These are phyloP conservation scores for Eucalyptus shirleyi DNA, from an alignment of 345 rosid species.

Conservation along the genomic window DNA sequence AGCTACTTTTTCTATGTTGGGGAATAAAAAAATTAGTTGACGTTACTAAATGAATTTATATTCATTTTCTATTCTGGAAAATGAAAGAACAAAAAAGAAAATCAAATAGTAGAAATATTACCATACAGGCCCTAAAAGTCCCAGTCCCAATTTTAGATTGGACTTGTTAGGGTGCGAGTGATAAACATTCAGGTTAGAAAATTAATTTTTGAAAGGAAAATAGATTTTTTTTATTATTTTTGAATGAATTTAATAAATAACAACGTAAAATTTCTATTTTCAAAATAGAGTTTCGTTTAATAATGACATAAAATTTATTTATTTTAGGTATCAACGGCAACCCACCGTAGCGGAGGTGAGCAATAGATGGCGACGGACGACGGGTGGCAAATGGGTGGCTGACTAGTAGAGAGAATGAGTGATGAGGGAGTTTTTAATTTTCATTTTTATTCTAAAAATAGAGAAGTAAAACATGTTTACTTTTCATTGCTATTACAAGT, in stretches of 20 bases:
- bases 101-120: no score
- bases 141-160: accelerated
- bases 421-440: no score
- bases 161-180: accelerated
- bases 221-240: accelerated
- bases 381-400: accelerated
- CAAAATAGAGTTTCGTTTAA: accelerated
- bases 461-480: no score
- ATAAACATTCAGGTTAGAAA: accelerated
- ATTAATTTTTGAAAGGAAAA: no score
- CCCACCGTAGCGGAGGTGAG: no score
- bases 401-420: no score
- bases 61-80: accelerated
- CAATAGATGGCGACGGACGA: accelerated
- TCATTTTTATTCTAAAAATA: no score
- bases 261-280: accelerated
- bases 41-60: accelerated
- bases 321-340: accelerated
- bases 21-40: no score
- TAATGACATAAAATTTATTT: no score
- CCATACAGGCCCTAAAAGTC: no score
- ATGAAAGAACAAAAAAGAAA: no score
- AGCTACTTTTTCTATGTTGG: accelerated
- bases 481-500: accelerated
- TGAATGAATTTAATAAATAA: no score